phyloP scores from a whole-genome alignment of 2,329 filamentous ascomycete genomes.

The Fusarium coffeatum region DNA sequence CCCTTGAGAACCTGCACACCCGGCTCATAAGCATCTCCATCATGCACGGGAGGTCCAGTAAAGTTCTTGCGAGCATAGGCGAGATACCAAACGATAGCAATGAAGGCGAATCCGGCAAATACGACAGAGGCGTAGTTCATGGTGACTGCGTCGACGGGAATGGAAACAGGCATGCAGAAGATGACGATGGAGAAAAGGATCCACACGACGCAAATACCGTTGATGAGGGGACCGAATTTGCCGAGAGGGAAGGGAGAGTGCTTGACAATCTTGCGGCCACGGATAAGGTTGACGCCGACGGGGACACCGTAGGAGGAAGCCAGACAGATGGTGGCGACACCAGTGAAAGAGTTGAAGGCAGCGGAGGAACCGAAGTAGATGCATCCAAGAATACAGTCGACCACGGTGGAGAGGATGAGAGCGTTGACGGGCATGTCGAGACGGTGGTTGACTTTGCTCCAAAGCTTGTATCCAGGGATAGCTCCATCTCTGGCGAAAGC shows the following conservation, averaged over 20 bases:
- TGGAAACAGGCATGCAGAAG: conserved; percentile 78
- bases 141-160: conserved; percentile 65
- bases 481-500: conserved; percentile 81
- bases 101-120: conserved; percentile 70
- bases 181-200: conserved; percentile 76
- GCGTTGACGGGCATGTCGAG: conserved; percentile 78
- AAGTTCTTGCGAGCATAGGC: conserved; percentile 72
- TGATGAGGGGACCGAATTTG: conserved; percentile 74
- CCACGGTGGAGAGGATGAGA: conserved; percentile 72
- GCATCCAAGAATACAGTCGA: conserved; percentile 77
- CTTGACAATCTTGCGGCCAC: conserved; percentile 73
- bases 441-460: conserved; percentile 71
- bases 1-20: conserved; percentile 39
- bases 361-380: conserved; percentile 84
- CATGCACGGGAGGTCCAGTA: conserved; percentile 61
- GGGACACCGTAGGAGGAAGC: conserved; percentile 81
- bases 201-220: conserved; percentile 75
- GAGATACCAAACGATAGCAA: conserved; percentile 73
- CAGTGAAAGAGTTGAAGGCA: conserved; percentile 83
- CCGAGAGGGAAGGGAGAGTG: conserved; percentile 77
- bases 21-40: conserved; percentile 19
- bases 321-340: conserved; percentile 82
- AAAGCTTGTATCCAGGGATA: conserved; percentile 75
- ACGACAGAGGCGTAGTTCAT: conserved; percentile 78
- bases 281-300: conserved; percentile 76